Conservation (phyloP, 1,284 basidiomycete genomes). For the Marasmius fiardii region DNA sequence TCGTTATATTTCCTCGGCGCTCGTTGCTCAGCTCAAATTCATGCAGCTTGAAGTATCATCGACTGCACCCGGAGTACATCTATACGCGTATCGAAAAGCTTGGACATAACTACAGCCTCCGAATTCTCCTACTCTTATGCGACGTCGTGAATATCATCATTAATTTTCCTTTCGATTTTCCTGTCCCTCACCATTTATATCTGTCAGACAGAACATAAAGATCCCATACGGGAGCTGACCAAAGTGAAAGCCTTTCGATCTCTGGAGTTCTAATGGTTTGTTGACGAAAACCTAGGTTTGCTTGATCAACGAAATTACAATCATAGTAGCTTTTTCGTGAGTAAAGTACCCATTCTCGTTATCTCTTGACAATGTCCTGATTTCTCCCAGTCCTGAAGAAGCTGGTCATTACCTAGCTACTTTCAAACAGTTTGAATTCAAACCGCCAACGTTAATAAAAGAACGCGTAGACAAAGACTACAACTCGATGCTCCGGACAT, state of each 20-base stretch:
- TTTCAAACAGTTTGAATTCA: constrained; percentile 93
- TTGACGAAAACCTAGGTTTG: constrained; percentile 50
- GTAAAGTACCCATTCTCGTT: constrained; percentile 24
- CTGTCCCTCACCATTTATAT: constrained; percentile 7
- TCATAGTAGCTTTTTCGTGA: constrained; percentile 92
- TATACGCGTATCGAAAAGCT: constrained; percentile 88
- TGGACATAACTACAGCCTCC: constrained; percentile 75
- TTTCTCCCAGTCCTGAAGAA: constrained; percentile 73
- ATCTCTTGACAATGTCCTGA: background rate
- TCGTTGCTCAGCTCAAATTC: background rate
- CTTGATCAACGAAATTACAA: constrained; percentile 89
- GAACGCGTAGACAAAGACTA: constrained; percentile 92
- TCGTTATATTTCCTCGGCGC: background rate
- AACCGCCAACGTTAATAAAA: constrained; percentile 91
- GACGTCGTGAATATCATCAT: constrained; percentile 71
- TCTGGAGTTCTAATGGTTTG: background rate
- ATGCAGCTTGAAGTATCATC: constrained; percentile 88
- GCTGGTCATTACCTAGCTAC: constrained; percentile 89
- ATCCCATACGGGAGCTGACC: constrained; percentile 88
- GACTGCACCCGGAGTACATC: constrained; percentile 97
- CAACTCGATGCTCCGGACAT: constrained; percentile 75
- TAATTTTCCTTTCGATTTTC: constrained; percentile 1
- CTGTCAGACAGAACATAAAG: constrained; percentile 81
- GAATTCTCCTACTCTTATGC: constrained; percentile 89
- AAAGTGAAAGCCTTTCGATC: constrained; percentile 46